Evolutionary conservation across 2,329 filamentous ascomycete genomes (phyloP).

Genomic region (Penicillium sp.): DNA sequence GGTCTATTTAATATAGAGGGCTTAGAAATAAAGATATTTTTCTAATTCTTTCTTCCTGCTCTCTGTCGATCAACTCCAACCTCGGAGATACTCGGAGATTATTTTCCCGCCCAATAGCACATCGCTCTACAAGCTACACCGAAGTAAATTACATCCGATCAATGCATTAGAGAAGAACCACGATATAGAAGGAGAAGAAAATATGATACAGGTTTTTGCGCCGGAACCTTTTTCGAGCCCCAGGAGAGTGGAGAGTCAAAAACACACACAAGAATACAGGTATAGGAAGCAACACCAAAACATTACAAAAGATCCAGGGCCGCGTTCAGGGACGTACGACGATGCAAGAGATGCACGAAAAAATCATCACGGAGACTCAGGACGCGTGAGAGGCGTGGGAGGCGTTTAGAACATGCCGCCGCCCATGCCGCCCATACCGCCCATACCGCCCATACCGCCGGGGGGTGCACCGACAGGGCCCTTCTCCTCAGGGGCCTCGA

Average conservation of each 20-base stretch:
- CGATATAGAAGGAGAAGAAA: conserved; percentile 6
- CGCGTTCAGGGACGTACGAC: conserved; percentile 25
- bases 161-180: conserved; percentile 15
- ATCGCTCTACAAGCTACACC: not conserved
- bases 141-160: conserved; percentile 1
- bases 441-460: conserved; percentile 50
- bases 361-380: conserved; percentile 19
- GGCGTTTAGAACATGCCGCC: conserved; percentile 59
- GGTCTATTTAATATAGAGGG: too few relatives aligned
- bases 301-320: conserved; percentile 23
- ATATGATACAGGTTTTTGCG: conserved; percentile 26
- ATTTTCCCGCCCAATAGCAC: not conserved
- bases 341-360: conserved; percentile 31
- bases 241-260: conserved; percentile 20
- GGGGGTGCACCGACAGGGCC: conserved; percentile 49
- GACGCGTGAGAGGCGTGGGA: conserved; percentile 4
- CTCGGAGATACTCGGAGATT: not conserved
- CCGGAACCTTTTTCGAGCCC: conserved; percentile 20
- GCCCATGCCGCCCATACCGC: conserved; percentile 60
- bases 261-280: conserved; percentile 22
- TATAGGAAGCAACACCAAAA: conserved; percentile 24
- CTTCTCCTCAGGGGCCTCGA: conserved; percentile 95
- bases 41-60: too few relatives aligned
- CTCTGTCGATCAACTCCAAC: not conserved
- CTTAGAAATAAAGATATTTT: too few relatives aligned